Conservation (phyloP, 805 yeast species). For the Myxozyma melibiosi region DNA sequence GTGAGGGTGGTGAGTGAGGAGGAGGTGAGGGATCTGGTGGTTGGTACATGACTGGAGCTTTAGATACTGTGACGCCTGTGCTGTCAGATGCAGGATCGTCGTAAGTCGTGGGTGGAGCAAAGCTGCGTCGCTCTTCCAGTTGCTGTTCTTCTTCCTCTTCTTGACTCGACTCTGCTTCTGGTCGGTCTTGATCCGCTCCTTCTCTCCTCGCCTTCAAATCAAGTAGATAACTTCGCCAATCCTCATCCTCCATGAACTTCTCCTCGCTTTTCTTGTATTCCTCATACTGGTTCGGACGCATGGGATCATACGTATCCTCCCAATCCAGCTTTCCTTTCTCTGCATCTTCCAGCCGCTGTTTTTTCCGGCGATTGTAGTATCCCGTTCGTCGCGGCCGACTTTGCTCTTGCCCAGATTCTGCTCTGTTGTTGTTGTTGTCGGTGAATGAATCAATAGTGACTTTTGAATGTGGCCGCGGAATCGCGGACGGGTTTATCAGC, state of each 20-base stretch:
- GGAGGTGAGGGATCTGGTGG: neutral
- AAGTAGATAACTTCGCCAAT: slow-evolving; percentile 31
- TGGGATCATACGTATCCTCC: slow-evolving; percentile 33
- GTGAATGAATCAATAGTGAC: neutral
- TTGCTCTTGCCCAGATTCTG: neutral
- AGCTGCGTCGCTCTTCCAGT: neutral
- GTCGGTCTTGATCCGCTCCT: neutral
- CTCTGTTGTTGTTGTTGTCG: neutral
- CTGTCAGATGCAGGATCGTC: neutral
- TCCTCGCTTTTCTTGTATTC: slow-evolving; percentile 33
- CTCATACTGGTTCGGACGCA: slow-evolving; percentile 30
- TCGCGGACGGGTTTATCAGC: neutral
- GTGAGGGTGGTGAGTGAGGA: neutral
- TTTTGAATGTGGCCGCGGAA: slow-evolving; percentile 1
- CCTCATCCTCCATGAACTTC: slow-evolving; percentile 31
- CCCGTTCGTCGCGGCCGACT: neutral
- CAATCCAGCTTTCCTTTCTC: slow-evolving; percentile 20
- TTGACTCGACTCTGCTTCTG: neutral
- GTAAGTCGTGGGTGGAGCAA: neutral
- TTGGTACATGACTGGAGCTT: slow-evolving; percentile 7
- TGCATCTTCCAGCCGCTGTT: slow-evolving; percentile 8
- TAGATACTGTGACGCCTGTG: slow-evolving; percentile 1
- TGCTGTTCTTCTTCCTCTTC: slow-evolving; percentile 2
- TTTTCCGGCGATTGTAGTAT: slow-evolving; percentile 5
- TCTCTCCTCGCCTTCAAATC: slow-evolving; percentile 10